Conservation (phyloP, 495 filamentous ascomycete genomes). For the Physcia stellaris region DNA sequence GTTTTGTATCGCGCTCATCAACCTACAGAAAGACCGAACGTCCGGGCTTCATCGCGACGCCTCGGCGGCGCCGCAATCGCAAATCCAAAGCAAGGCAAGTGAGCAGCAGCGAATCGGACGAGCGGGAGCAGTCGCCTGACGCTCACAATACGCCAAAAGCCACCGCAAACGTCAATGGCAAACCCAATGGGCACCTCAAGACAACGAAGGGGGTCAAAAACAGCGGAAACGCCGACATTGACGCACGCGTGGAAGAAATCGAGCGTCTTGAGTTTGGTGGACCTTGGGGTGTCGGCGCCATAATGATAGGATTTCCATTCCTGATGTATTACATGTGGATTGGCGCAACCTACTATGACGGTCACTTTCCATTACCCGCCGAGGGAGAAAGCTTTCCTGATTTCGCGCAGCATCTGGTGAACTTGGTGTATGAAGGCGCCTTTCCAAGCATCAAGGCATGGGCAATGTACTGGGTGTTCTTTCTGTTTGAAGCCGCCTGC, state of each 20-base stretch:
- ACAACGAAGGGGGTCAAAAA: constrained; percentile 50
- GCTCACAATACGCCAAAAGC: constrained; percentile 3
- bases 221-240: too few relatives aligned
- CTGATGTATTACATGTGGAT: constrained; percentile 99
- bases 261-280: constrained; percentile 85
- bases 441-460: constrained; percentile 71
- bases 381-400: constrained; percentile 49
- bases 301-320: constrained; percentile 86
- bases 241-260: constrained; percentile 68
- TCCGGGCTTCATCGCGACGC: constrained; percentile 44
- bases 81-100: constrained; percentile 20
- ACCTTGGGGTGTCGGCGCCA: constrained; percentile 53
- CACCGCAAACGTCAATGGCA: constrained; percentile 20
- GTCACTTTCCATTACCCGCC: constrained; percentile 57
- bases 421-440: constrained; percentile 65
- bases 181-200: constrained; percentile 21
- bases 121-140: constrained; percentile 5
- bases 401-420: constrained; percentile 51
- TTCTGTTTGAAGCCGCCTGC: constrained; percentile 65
- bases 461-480: constrained; percentile 86
- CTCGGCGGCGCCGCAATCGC: constrained; percentile 31
- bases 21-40: constrained; percentile 40
- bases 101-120: constrained; percentile 8
- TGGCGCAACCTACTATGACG: constrained; percentile 81
- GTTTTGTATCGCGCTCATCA: constrained; percentile 3